Conservation (phyloP, 371 early-diverging fungal species). For the Batrachochytrium dendrobatidis region DNA sequence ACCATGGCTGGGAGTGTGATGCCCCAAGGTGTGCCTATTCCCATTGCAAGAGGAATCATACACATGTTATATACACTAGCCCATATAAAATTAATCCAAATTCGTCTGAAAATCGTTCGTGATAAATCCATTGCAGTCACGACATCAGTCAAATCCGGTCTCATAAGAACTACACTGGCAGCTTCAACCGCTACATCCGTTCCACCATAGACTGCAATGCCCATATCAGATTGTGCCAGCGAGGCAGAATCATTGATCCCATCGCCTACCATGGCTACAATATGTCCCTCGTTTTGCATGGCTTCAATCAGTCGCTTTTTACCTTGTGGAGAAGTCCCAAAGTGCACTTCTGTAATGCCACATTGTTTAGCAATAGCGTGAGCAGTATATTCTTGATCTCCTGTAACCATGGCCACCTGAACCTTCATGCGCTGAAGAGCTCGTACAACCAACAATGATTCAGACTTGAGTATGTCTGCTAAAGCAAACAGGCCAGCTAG, state of each 20-base stretch:
- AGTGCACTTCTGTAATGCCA: constrained; percentile 76
- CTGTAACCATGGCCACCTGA: constrained; percentile 82
- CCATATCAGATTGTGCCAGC: constrained; percentile 86
- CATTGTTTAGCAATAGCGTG: constrained; percentile 58
- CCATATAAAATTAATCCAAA: constrained; percentile 80
- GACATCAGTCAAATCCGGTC: constrained; percentile 74
- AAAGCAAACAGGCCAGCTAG: constrained; percentile 72
- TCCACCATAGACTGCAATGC: constrained; percentile 87
- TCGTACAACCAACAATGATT: constrained; percentile 59
- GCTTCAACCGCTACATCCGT: constrained; percentile 95
- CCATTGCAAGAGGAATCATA: constrained; percentile 93
- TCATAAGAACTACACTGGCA: constrained; percentile 63
- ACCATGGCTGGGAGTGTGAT: constrained; percentile 81
- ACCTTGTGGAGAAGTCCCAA: constrained; percentile 86
- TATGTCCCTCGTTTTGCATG: constrained; percentile 34
- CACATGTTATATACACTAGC: constrained; percentile 82
- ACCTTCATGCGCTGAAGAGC: constrained; percentile 70
- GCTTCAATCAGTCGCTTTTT: constrained; percentile 67
- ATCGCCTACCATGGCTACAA: constrained; percentile 96
- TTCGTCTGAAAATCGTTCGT: constrained; percentile 72
- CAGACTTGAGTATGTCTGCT: constrained; percentile 80
- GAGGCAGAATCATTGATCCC: constrained; percentile 98
- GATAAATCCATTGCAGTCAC: constrained; percentile 80
- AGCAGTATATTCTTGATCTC: constrained; percentile 82
- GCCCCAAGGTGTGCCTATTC: constrained; percentile 75